Conservation (phyloP, 495 filamentous ascomycete species). For the Podospora conica region DNA sequence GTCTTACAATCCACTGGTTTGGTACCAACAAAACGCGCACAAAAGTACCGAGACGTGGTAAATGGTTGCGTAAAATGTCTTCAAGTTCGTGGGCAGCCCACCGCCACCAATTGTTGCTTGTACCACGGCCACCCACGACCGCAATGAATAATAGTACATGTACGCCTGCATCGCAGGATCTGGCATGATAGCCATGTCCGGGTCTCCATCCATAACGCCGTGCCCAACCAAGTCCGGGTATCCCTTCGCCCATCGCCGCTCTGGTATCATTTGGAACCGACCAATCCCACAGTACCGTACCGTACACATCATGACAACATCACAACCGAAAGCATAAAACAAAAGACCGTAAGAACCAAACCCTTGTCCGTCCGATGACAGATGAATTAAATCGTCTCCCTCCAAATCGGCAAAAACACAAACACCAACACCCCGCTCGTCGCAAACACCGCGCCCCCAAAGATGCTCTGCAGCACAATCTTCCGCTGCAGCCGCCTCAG, state of each 20-base stretch:
- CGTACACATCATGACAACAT: not conserved
- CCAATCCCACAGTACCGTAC: not conserved
- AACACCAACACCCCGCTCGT: conserved; percentile 30
- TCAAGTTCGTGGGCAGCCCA: not conserved
- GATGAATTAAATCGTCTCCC: conserved; percentile 22
- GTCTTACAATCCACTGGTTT: no score
- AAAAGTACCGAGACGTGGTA: no score
- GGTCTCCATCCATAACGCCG: not conserved
- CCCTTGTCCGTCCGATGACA: not conserved
- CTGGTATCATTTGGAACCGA: not conserved
- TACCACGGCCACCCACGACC: not conserved
- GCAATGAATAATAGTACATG: not conserved
- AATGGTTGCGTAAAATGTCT: not conserved
- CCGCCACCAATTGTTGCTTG: not conserved
- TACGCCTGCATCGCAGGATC: not conserved
- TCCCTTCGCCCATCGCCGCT: not conserved
- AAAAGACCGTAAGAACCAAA: not conserved
- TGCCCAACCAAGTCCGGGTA: not conserved
- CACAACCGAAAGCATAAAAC: not conserved
- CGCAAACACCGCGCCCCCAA: conserved; percentile 32
- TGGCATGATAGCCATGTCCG: not conserved
- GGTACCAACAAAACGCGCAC: no score
- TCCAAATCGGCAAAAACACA: conserved; percentile 37
- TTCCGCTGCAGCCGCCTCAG: conserved; percentile 34
- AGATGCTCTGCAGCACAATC: conserved; percentile 37